Percentiles rank a stretch among this genome's conserved stretches.
phyloP scores from a whole-genome alignment of 208 protist genomes.

The Porcisia deanei region DNA sequence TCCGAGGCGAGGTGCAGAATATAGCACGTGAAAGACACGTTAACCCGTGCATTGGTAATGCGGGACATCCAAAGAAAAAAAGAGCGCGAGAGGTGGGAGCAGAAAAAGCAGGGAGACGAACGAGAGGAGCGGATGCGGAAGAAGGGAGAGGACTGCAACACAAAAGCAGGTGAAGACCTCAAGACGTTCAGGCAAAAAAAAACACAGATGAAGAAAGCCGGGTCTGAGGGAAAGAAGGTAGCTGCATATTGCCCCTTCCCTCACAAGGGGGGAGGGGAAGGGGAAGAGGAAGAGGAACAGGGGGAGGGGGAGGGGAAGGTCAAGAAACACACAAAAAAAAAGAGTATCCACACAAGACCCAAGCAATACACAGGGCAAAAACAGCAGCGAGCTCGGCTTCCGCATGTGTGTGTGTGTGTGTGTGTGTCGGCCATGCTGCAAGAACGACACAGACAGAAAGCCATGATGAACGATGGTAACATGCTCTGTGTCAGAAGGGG shows the following conservation, averaged over 20 bases:
- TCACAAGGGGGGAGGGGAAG: background rate
- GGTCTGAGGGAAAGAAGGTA: background rate
- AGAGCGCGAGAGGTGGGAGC: background rate
- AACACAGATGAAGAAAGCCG: background rate
- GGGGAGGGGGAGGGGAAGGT: background rate
- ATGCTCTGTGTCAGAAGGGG: background rate
- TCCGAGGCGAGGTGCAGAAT: background rate
- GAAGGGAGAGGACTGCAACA: background rate
- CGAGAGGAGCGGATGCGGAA: background rate
- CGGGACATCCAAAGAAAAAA: background rate
- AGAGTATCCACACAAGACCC: background rate
- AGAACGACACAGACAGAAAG: background rate
- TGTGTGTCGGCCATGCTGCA: background rate
- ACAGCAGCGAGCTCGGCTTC: background rate
- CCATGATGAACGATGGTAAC: background rate
- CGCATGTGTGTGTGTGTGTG: background rate
- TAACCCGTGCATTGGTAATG: background rate
- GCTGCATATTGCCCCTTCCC: too few relatives aligned
- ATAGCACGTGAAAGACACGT: background rate
- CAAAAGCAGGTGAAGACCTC: too few relatives aligned
- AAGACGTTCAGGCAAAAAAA: slow-evolving; percentile 7
- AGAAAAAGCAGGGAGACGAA: background rate
- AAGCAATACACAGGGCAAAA: background rate
- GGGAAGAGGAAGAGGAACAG: background rate
- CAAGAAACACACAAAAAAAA: background rate